Conservation (phyloP, 495 filamentous ascomycete species). For the Penicillium ochrochloron region DNA sequence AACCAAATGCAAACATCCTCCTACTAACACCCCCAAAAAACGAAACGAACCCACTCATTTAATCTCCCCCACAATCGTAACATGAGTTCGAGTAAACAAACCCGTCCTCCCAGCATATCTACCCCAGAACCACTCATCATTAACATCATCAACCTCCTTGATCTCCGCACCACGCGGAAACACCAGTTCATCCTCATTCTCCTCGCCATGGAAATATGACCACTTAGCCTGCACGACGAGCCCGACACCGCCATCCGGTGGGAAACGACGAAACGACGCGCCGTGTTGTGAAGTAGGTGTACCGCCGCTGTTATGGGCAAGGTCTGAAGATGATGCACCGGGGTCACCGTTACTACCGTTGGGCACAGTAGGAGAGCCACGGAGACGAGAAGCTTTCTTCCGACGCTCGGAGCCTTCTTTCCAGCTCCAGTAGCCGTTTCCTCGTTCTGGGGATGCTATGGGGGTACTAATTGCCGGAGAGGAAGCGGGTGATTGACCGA, state of each 20-base stretch:
- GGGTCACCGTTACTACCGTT: constrained; percentile 17
- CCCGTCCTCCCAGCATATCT: constrained; percentile 76
- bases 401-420: constrained; percentile 51
- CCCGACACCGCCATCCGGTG: constrained; percentile 72
- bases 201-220: constrained; percentile 71
- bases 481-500: constrained; percentile 29
- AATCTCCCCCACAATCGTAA: constrained; percentile 51
- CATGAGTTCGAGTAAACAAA: constrained; percentile 76
- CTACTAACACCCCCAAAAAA: background rate
- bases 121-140: constrained; percentile 85
- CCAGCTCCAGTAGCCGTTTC: constrained; percentile 54
- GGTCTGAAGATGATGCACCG: constrained; percentile 21
- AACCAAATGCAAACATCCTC: background rate
- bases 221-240: constrained; percentile 65
- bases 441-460: constrained; percentile 32
- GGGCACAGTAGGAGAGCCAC: constrained; percentile 19
- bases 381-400: constrained; percentile 53
- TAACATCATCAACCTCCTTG: constrained; percentile 77
- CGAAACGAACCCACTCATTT: constrained; percentile 12
- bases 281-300: constrained; percentile 23
- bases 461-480: constrained; percentile 23
- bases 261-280: constrained; percentile 51
- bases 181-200: constrained; percentile 70
- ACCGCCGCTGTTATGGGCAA: constrained; percentile 10
- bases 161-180: constrained; percentile 86